Conservation (phyloP, 345 rosid species). For the Acer yangbiense region DNA sequence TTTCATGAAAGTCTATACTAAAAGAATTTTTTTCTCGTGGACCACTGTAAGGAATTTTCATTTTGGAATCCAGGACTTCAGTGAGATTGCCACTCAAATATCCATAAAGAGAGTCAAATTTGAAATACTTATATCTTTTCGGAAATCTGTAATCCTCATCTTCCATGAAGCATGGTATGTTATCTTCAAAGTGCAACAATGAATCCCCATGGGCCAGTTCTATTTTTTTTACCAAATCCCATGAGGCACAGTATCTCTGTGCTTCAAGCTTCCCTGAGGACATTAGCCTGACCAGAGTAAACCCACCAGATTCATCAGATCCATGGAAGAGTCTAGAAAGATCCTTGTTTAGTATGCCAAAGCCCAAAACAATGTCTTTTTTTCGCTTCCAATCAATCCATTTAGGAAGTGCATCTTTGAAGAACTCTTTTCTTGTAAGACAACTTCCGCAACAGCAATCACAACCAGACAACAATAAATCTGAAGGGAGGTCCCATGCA, state of each 20-base stretch:
- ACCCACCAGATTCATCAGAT: slow-evolving; percentile 44
- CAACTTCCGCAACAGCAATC: slow-evolving; percentile 47
- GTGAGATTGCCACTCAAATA: slow-evolving; percentile 40
- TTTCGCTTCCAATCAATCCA: slow-evolving; percentile 51
- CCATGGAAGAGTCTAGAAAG: slow-evolving; percentile 27
- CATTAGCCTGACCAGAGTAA: slow-evolving; percentile 43
- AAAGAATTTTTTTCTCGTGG: slow-evolving; percentile 21
- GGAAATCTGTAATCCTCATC: slow-evolving; percentile 35
- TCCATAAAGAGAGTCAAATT: slow-evolving; percentile 34
- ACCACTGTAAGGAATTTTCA: slow-evolving; percentile 22
- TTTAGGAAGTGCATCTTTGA: slow-evolving; percentile 38
- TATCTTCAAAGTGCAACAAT: slow-evolving; percentile 18
- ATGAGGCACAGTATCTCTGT: slow-evolving; percentile 40
- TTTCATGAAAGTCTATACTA: slow-evolving; percentile 25
- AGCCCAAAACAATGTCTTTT: slow-evolving; percentile 44
- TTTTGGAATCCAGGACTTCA: slow-evolving; percentile 26
- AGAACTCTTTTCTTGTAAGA: slow-evolving; percentile 36
- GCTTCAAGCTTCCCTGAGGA: slow-evolving; percentile 55
- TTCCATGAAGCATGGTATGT: slow-evolving; percentile 16
- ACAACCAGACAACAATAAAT: slow-evolving; percentile 30
- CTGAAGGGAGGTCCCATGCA: slow-evolving; percentile 53
- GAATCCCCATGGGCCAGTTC: slow-evolving; percentile 24
- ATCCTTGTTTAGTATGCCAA: slow-evolving; percentile 37
- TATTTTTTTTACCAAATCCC: slow-evolving; percentile 25
- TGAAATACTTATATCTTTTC: slow-evolving; percentile 32